phyloP scores from a whole-genome alignment of 1,284 basidiomycete species.

The Paramarasmius palmivorus region DNA sequence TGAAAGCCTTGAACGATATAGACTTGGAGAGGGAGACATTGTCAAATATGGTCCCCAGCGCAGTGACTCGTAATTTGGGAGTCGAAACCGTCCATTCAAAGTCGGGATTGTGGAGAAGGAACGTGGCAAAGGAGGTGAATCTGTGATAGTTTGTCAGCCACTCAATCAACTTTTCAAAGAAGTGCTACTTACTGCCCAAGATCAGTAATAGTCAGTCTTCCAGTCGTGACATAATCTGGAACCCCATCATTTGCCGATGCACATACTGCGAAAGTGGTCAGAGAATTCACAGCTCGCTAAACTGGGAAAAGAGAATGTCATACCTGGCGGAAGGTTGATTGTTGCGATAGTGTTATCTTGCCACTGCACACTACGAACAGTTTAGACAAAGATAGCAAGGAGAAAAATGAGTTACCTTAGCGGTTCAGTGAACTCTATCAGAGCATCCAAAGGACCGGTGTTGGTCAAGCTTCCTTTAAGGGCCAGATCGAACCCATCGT shows the following conservation, averaged over 20 bases:
- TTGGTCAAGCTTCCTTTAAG: slow-evolving; percentile 61
- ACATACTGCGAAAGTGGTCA: slow-evolving; percentile 55
- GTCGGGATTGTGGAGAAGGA: slow-evolving; percentile 62
- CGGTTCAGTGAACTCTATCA: slow-evolving; percentile 62
- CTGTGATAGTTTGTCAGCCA: slow-evolving; percentile 28
- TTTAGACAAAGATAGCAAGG: slow-evolving; percentile 3
- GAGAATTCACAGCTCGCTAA: slow-evolving; percentile 3
- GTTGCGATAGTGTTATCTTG: slow-evolving; percentile 67
- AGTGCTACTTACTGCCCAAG: slow-evolving; percentile 37
- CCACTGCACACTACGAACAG: slow-evolving; percentile 56
- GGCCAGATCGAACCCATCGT: slow-evolving; percentile 63
- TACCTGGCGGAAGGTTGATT: slow-evolving; percentile 61
- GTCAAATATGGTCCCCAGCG: slow-evolving; percentile 72
- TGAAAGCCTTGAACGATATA: slow-evolving; percentile 72
- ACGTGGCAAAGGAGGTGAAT: slow-evolving; percentile 71
- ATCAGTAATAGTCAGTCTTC: slow-evolving; percentile 56
- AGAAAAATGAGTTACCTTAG: slow-evolving; percentile 31
- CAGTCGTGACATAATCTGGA: slow-evolving; percentile 59
- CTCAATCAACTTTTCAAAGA: not conserved
- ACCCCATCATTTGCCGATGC: slow-evolving; percentile 68
- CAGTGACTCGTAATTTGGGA: slow-evolving; percentile 57
- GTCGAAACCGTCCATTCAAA: slow-evolving; percentile 78
- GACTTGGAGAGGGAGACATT: slow-evolving; percentile 65
- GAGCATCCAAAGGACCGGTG: slow-evolving; percentile 64
- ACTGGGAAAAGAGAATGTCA: slow-evolving; percentile 14